Evolutionary conservation across 2,329 filamentous ascomycete species (phyloP).

Genomic region (Aspergillus sp.): DNA sequence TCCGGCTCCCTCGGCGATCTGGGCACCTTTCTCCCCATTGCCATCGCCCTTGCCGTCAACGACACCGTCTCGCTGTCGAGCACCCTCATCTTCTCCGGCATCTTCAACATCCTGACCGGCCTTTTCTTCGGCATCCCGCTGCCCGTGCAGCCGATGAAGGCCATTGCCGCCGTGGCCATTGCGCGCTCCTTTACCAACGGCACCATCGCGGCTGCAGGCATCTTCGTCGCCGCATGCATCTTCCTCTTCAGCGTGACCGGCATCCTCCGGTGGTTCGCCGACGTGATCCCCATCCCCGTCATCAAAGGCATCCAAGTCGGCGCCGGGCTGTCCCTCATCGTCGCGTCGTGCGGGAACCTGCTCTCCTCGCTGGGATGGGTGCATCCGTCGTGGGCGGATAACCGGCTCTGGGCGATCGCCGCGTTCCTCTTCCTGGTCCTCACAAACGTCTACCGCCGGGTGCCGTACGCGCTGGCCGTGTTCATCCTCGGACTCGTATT

Average conservation of each 20-base stretch:
- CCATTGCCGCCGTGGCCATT: slow-evolving; percentile 89
- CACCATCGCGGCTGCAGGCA: slow-evolving; percentile 77
- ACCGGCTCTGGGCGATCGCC: slow-evolving; percentile 71
- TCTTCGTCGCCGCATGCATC: slow-evolving; percentile 72
- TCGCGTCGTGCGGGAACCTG: slow-evolving; percentile 71
- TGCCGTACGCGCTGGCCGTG: slow-evolving; percentile 76
- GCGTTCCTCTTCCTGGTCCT: slow-evolving; percentile 70
- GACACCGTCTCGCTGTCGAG: slow-evolving; percentile 76
- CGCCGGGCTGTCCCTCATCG: slow-evolving; percentile 77
- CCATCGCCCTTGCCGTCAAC: slow-evolving; percentile 79
- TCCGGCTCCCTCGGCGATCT: slow-evolving; percentile 87
- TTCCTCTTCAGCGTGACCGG: slow-evolving; percentile 77
- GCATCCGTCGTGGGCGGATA: slow-evolving; percentile 67
- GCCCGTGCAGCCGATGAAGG: slow-evolving; percentile 87
- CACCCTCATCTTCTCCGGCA: slow-evolving; percentile 83
- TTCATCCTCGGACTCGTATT: slow-evolving; percentile 69
- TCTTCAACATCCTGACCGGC: slow-evolving; percentile 84
- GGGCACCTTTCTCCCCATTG: slow-evolving; percentile 83
- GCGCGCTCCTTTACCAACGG: slow-evolving; percentile 63
- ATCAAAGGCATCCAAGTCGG: slow-evolving; percentile 95
- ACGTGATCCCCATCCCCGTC: slow-evolving; percentile 77
- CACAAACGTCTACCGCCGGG: slow-evolving; percentile 61
- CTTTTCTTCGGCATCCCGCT: slow-evolving; percentile 81
- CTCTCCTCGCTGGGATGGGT: slow-evolving; percentile 69
- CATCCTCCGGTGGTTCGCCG: slow-evolving; percentile 69